phyloP scores from a whole-genome alignment of 371 early-diverging fungal genomes.

The Actinomucor elegans region DNA sequence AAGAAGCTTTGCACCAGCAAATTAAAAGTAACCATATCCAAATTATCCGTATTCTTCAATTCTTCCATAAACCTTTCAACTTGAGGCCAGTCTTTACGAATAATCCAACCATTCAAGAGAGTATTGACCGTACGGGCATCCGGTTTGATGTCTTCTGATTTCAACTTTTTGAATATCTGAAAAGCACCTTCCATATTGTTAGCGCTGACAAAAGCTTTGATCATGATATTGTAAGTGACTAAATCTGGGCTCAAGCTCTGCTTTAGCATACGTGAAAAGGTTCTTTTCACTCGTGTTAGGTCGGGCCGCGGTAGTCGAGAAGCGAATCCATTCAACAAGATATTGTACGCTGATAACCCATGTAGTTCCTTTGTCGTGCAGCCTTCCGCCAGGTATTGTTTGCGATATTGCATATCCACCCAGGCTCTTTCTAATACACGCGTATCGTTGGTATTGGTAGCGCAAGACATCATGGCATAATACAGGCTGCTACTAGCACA shows the following conservation, averaged over 20 bases:
- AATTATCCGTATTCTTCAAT: background rate
- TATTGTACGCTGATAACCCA: constrained; percentile 62
- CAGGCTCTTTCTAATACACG: constrained; percentile 29
- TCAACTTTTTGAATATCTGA: constrained; percentile 31
- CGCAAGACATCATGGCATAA: constrained; percentile 34
- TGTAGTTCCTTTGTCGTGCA: constrained; percentile 33
- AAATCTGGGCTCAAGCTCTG: constrained; percentile 69
- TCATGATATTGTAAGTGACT: constrained; percentile 77
- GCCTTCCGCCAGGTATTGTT: background rate
- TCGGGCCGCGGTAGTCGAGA: constrained; percentile 32
- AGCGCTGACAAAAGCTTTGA: constrained; percentile 70
- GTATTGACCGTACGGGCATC: constrained; percentile 34
- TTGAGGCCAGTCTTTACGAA: constrained; percentile 24
- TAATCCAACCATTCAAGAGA: constrained; percentile 36
- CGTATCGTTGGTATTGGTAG: constrained; percentile 28
- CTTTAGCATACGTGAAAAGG: constrained; percentile 24
- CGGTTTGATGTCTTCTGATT: constrained; percentile 15
- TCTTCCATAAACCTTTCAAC: constrained; percentile 29
- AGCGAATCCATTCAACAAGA: constrained; percentile 79
- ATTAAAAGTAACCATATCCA: constrained; percentile 39
- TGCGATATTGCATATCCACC: constrained; percentile 30
- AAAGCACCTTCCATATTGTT: constrained; percentile 51
- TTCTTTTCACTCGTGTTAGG: constrained; percentile 20
- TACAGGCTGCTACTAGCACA: constrained; percentile 17
- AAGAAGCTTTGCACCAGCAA: constrained; percentile 38